Conservation (phyloP, 202 grass and related monocot genomes). For the Dendrocalamus latiflorus region DNA sequence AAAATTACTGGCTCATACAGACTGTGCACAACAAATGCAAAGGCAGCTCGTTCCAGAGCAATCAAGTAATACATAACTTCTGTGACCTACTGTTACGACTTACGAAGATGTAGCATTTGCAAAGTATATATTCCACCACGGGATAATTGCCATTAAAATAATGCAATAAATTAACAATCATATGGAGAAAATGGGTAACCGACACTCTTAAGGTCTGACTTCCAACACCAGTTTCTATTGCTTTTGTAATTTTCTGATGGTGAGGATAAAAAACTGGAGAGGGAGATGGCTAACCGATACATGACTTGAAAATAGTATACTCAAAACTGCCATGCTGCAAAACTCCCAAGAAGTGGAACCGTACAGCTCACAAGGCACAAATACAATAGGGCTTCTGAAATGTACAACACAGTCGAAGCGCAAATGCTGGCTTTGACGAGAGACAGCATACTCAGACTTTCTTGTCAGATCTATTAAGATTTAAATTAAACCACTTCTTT, state of each 20-base stretch:
- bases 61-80: too few relatives aligned
- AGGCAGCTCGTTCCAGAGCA: not conserved
- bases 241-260: too few relatives aligned
- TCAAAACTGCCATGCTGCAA: slow-evolving; percentile 42
- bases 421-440: not conserved
- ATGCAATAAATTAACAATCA: not conserved
- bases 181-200: not conserved
- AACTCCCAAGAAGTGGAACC: slow-evolving; percentile 10
- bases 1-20: not conserved
- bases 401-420: slow-evolving; percentile 31
- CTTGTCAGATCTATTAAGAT: slow-evolving; percentile 62
- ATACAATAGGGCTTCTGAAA: slow-evolving; percentile 32
- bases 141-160: not conserved
- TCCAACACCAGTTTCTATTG: not conserved
- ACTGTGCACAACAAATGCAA: not conserved
- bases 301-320: not conserved
- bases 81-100: not conserved
- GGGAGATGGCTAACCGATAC: not conserved
- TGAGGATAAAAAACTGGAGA: not conserved
- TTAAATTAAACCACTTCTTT: slow-evolving; percentile 93
- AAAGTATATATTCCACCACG: not conserved
- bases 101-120: not conserved
- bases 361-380: slow-evolving; percentile 32
- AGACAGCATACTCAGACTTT: slow-evolving; percentile 26
- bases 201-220: not conserved